These are phyloP conservation scores for Diaporthe citrichinensis DNA, from an alignment of 2,329 filamentous ascomycete species.

Conservation along the genomic window DNA sequence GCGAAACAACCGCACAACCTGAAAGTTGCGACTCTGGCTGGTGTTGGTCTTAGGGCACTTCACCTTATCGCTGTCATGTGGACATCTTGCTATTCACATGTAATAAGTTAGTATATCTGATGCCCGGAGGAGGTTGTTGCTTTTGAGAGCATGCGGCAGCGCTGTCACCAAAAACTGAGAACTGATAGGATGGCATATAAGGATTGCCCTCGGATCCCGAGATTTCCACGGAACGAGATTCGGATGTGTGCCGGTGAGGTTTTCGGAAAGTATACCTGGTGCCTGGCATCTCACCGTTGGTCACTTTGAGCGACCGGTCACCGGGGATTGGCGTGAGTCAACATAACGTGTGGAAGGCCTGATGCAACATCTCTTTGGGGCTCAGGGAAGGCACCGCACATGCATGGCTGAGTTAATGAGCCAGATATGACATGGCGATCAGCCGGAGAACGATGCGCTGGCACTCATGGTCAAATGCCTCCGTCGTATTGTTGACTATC, in stretches of 20 bases:
- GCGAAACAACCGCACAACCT: not conserved
- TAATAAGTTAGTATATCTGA: not conserved
- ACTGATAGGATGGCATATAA: not conserved
- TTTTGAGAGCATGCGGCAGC: not conserved
- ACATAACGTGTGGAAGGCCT: not conserved
- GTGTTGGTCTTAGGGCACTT: no score
- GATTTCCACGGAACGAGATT: not conserved
- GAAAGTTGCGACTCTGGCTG: not conserved
- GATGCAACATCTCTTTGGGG: conserved; percentile 2
- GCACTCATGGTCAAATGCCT: not conserved
- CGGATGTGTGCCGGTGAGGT: not conserved
- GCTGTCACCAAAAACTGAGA: not conserved
- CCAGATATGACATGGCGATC: not conserved
- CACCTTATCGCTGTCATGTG: not conserved
- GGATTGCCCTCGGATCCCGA: not conserved
- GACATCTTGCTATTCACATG: not conserved
- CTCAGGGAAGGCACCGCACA: not conserved
- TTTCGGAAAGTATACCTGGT: not conserved
- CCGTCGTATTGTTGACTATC: not conserved
- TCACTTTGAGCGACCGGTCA: not conserved
- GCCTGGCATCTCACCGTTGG: not conserved
- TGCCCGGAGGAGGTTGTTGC: not conserved
- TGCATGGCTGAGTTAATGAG: not conserved
- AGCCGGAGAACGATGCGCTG: not conserved
- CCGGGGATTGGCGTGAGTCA: not conserved